Conservation (phyloP, 495 filamentous ascomycete species). For the Hypoxylon lenormandii region DNA sequence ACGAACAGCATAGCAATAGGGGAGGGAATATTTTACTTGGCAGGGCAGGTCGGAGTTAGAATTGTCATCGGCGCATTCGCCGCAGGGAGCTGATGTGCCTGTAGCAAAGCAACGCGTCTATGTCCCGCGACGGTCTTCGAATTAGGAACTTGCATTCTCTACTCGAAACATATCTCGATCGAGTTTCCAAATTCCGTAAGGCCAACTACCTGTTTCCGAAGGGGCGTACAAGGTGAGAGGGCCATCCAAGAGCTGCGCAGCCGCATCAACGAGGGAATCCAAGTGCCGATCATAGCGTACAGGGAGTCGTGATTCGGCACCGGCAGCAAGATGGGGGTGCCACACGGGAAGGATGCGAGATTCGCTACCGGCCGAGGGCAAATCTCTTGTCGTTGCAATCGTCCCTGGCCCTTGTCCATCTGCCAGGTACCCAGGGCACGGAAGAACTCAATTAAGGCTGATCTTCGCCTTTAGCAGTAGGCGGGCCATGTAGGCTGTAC, state of each 20-base stretch:
- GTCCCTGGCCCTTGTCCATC: conserved; percentile 29
- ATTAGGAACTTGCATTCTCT: conserved; percentile 16
- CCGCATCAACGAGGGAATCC: conserved; percentile 41
- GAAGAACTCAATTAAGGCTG: conserved; percentile 45
- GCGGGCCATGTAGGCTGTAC: conserved; percentile 6
- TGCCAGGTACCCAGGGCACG: conserved; percentile 44
- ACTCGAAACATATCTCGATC: conserved; percentile 19
- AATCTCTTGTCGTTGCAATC: conserved; percentile 29
- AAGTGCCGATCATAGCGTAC: conserved; percentile 43
- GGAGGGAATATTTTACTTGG: conserved; percentile 1
- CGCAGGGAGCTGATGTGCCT: background rate
- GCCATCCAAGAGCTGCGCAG: conserved; percentile 21
- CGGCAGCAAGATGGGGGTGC: conserved; percentile 15
- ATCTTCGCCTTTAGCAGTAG: conserved; percentile 47
- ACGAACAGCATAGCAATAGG: conserved; percentile 4
- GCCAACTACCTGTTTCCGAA: conserved; percentile 16
- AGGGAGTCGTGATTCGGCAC: conserved; percentile 26
- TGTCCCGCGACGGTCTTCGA: conserved; percentile 7
- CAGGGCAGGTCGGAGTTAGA: conserved; percentile 21
- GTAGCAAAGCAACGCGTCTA: background rate
- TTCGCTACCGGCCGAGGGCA: conserved; percentile 42
- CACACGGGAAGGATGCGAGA: conserved; percentile 29
- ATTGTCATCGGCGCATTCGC: conserved; percentile 24
- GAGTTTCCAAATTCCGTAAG: conserved; percentile 36
- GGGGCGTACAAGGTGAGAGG: background rate